These are phyloP conservation scores for Tricholoma sp. DNA, from an alignment of 768 basidiomycete species.

Conservation along the genomic window DNA sequence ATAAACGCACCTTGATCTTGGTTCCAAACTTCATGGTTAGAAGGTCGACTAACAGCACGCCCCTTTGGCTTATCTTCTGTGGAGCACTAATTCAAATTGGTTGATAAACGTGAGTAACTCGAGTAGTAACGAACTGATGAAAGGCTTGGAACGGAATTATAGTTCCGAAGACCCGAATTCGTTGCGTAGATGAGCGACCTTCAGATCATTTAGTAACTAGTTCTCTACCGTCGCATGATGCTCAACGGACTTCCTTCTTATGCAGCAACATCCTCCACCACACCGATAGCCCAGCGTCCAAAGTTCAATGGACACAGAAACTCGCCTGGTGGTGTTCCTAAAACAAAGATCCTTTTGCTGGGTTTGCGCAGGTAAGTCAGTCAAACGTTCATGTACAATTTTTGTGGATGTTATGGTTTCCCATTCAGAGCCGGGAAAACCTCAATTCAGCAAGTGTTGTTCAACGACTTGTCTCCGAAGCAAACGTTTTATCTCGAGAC, in stretches of 20 bases:
- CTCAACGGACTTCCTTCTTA: constrained; percentile 24
- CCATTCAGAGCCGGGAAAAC: constrained; percentile 80
- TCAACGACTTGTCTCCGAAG: constrained; percentile 76
- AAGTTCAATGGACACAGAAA: constrained; percentile 25
- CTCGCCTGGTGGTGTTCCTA: constrained; percentile 23
- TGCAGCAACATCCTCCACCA: constrained; percentile 26
- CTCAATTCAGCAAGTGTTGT: constrained; percentile 87
- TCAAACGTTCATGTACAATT: not conserved
- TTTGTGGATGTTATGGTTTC: constrained; percentile 4
- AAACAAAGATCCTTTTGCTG: constrained; percentile 69
- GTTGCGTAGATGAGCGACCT: not conserved
- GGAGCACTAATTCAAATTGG: not conserved
- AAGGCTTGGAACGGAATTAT: not conserved
- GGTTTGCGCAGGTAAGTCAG: constrained; percentile 57
- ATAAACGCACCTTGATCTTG: constrained; percentile 45
- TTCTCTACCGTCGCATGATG: constrained; percentile 8
- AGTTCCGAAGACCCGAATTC: not conserved
- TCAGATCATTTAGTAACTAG: too few species aligned
- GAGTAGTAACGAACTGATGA: not conserved
- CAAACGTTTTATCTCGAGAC: constrained; percentile 89
- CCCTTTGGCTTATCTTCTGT: not conserved
- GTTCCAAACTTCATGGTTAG: constrained; percentile 72
- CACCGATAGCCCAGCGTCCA: constrained; percentile 20
- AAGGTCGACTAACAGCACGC: not conserved
- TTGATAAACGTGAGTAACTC: not conserved